phyloP scores from a whole-genome alignment of 345 rosid genomes.

The Zanthoxylum bungeanum region DNA sequence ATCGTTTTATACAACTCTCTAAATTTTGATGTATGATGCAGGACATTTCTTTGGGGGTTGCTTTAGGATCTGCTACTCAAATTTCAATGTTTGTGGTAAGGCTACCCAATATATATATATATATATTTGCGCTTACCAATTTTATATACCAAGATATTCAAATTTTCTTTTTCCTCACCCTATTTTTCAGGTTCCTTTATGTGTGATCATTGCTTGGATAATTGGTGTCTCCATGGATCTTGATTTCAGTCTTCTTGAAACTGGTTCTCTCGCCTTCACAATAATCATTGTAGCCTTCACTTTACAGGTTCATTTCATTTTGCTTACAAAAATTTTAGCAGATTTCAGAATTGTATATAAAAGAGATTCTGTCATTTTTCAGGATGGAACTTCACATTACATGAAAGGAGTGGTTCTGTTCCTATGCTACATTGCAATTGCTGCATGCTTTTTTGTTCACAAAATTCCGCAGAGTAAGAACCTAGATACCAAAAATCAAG shows the following conservation, averaged over 20 bases:
- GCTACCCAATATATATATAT: neutral
- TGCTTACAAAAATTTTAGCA: neutral
- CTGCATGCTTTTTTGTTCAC: slow-evolving; percentile 70
- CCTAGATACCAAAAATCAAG: neutral
- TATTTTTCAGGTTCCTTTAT: slow-evolving; percentile 64
- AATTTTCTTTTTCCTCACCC: neutral
- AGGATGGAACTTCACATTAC: slow-evolving; percentile 95
- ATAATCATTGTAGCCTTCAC: slow-evolving; percentile 69
- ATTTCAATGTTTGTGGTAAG: slow-evolving; percentile 85
- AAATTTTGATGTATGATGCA: no score
- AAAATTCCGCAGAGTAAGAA: slow-evolving; percentile 48
- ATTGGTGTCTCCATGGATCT: slow-evolving; percentile 84
- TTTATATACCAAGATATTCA: neutral
- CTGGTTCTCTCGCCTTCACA: slow-evolving; percentile 73
- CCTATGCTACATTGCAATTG: slow-evolving; percentile 72
- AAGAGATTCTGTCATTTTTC: slow-evolving; percentile 10
- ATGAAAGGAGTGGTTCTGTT: slow-evolving; percentile 82
- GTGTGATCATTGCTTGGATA: slow-evolving; percentile 74
- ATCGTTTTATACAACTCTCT: neutral
- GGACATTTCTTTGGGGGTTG: slow-evolving; percentile 89
- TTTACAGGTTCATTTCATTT: slow-evolving; percentile 52
- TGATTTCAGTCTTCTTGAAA: slow-evolving; percentile 80
- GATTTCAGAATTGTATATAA: neutral
- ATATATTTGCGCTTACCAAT: neutral
- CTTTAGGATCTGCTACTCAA: slow-evolving; percentile 91